Evolutionary conservation across 352 stramenopile species (phyloP).

Genomic region (Phytophthora sp.): DNA sequence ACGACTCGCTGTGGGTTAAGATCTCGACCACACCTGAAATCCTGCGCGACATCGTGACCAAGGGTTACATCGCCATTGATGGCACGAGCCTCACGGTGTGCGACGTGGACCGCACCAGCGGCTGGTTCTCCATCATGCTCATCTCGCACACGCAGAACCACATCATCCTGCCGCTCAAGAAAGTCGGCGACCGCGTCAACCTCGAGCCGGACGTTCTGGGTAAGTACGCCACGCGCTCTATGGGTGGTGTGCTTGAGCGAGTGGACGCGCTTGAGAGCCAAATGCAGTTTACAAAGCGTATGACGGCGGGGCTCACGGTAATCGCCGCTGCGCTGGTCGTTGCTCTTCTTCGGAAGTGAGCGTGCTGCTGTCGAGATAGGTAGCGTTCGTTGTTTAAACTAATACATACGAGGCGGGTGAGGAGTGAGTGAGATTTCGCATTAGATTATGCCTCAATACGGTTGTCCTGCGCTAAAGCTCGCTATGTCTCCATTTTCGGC

Average conservation of each 20-base stretch:
- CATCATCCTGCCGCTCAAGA: slow-evolving; percentile 95
- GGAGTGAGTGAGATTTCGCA: slow-evolving; percentile 5
- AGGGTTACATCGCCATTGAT: slow-evolving; percentile 98
- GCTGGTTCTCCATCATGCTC: slow-evolving; percentile 99
- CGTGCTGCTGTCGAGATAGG: background rate
- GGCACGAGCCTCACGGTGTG: slow-evolving; percentile 98
- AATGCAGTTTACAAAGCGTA: slow-evolving; percentile 43
- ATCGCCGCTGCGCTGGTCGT: slow-evolving; percentile 38
- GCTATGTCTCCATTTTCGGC: slow-evolving; percentile 60
- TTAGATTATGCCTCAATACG: slow-evolving; percentile 40
- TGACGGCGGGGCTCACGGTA: slow-evolving; percentile 36
- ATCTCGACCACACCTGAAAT: slow-evolving; percentile 84
- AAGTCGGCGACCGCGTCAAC: slow-evolving; percentile 89
- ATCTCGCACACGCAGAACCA: slow-evolving; percentile 98
- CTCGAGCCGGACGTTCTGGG: slow-evolving; percentile 92
- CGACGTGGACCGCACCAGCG: slow-evolving; percentile 81
- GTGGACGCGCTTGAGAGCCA: slow-evolving; percentile 69
- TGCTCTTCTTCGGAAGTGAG: slow-evolving; percentile 41
- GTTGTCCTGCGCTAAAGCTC: slow-evolving; percentile 12
- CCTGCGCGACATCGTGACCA: slow-evolving; percentile 91
- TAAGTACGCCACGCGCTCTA: slow-evolving; percentile 90
- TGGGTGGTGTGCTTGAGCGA: slow-evolving; percentile 63
- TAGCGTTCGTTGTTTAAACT: slow-evolving; percentile 6
- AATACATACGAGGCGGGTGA: slow-evolving; percentile 18
- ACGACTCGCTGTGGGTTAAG: slow-evolving; percentile 97